These are phyloP conservation scores for Lentinula lateritia DNA, from an alignment of 768 basidiomycete species.

Conservation along the genomic window DNA sequence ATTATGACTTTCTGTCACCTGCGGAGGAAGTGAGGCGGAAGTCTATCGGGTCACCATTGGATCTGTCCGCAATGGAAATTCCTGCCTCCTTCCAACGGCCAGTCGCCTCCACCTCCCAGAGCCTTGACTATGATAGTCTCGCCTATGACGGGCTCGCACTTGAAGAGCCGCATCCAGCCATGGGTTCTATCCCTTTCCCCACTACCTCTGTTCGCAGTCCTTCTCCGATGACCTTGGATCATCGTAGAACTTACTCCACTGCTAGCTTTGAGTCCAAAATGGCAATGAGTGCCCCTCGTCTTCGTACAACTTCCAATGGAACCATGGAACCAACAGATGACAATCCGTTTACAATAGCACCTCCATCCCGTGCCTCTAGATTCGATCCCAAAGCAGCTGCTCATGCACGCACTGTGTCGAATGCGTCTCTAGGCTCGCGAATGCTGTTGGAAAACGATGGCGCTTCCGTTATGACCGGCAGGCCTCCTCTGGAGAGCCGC, in stretches of 20 bases:
- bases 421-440: constrained; percentile 61
- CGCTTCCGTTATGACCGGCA: constrained; percentile 35
- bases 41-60: constrained; percentile 54
- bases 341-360: constrained; percentile 66
- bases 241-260: constrained; percentile 44
- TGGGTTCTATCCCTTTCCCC: constrained; percentile 63
- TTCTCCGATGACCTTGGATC: constrained; percentile 43
- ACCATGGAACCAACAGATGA: constrained; percentile 43
- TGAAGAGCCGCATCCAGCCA: constrained; percentile 13
- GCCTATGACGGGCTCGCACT: constrained; percentile 23
- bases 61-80: constrained; percentile 42
- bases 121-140: constrained; percentile 29
- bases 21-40: constrained; percentile 38
- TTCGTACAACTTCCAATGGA: constrained; percentile 38
- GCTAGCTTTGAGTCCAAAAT: constrained; percentile 46
- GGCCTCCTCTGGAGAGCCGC: constrained; percentile 30
- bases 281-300: constrained; percentile 31
- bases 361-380: constrained; percentile 60
- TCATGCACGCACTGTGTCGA: constrained; percentile 58
- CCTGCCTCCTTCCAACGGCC: constrained; percentile 42
- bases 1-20: constrained; percentile 46
- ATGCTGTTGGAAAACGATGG: constrained; percentile 55
- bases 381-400: constrained; percentile 73
- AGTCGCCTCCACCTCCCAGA: constrained; percentile 38
- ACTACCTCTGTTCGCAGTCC: constrained; percentile 45